Base-by-base conservation (phyloP, 1,284 basidiomycete species). In the Mrakiaceae sp. region DNA sequence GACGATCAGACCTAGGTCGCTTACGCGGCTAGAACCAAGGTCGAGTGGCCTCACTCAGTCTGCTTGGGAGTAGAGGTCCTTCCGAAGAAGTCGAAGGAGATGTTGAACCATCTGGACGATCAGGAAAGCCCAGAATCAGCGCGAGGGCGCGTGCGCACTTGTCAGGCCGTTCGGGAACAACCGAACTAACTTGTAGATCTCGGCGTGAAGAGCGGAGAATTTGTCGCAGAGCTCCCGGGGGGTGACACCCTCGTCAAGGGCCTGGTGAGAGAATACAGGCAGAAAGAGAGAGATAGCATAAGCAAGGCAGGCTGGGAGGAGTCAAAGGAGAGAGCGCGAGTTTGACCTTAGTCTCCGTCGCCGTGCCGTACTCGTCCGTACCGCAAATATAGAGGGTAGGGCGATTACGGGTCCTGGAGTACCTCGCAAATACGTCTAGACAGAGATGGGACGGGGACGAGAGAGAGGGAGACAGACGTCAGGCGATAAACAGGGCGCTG, bases 311-410 rank as follows among this genome's bases (percentile, higher is more conserved):
- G 49, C n/a, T 11, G 16, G 51, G 3, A 43, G 39, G n/a, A 14
- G 10, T 27, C 27, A 27, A 27, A 27, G 27, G 7, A 16, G n/a
- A 47, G 14, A 49, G 48, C 55, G 55, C 55, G 59, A 47, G 7
- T 46, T 40, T 63, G 50, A 75, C 75, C 71, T 78, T 78, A 50
- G 94, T 98, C 81, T 98, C 95, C 1, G 96, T 97, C 0, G 95
- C 95, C 2, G 95, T 99, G 47, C 95, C 95, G 72, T 99, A 99
- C 77, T 99, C 95, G 74, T 99, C 95, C 5, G 96, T 98, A 57
- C 96, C 96, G 75, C 96, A 99, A 68, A 98, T 83, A 76, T 73
- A 76, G 69, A 78, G 73, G 14, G 79, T 77, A 53, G 78, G 79
- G 58, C 78, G 71, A 71, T 81, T 82, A 60, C 78, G 71, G 11